Base-by-base conservation (phyloP, 2,329 filamentous ascomycete genomes). In the Cercospora sesami region DNA sequence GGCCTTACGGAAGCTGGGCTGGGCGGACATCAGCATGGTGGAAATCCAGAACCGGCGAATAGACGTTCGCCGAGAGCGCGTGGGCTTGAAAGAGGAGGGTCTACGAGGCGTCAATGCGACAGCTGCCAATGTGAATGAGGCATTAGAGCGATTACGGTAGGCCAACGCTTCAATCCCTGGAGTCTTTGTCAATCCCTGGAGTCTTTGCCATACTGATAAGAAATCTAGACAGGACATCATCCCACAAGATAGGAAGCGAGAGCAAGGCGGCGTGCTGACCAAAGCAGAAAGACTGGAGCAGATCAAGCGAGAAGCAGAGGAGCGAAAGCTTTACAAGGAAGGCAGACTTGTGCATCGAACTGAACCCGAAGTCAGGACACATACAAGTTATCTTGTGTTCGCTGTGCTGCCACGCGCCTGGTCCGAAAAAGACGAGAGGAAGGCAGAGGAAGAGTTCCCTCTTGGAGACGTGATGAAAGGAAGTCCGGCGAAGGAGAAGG, bases 361-460 rank as follows among this genome's bases (percentile, higher is more conserved):
- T 0, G 95, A 99, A 81, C 83, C 89, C 0, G 95, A 99, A 76
- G 82, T 98, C 68, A 97, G 97, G 85, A 95, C 92, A 7, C 95
- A 99, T 80, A 99, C 95, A 0, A 95, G 91, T n/a, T 99, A 99
- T 78, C 86, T 99, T 4, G 91, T 96, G 4, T 99, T 99, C 81
- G 95, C 95, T 0, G 83, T 95, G 3, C 81, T 99, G 68, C 94
- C 95, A n/a, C 85, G 89, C 53, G 89, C 91, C 70, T 99, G 95
- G 95, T 89, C 84, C 0, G 90, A 88, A 39, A 91, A 91, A 68
- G 92, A 97, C 72, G 95, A 99, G 80, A 86, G 85, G 33, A 85
- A 31, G 21, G 69, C 68, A 18, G 58, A 39, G 21, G 63, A 72
- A 53, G 23, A 64, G 45, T 76, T 74, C n/a, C 70, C 67, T 23